phyloP scores from a whole-genome alignment of 805 yeast species.

The Saccharomycopsis schoenii region DNA sequence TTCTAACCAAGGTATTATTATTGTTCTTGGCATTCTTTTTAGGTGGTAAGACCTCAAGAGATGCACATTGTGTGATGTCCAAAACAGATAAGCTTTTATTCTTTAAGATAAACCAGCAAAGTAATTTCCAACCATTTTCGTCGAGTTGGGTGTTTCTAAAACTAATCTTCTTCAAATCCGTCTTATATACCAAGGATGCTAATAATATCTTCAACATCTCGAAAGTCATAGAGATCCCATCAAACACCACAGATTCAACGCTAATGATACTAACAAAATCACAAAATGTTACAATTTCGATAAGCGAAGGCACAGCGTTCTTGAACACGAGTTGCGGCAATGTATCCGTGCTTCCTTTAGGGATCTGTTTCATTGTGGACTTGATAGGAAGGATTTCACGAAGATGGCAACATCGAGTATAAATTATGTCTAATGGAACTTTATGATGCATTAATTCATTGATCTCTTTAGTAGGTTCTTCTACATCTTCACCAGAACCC shows the following conservation, averaged over 20 bases:
- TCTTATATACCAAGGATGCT: constrained; percentile 27
- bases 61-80: constrained; percentile 51
- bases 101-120: constrained; percentile 69
- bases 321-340: constrained; percentile 59
- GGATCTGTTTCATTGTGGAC: constrained; percentile 74
- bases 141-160: constrained; percentile 72
- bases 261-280: constrained; percentile 87
- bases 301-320: constrained; percentile 83
- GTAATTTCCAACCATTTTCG: constrained; percentile 66
- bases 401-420: constrained; percentile 87
- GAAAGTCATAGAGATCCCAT: constrained; percentile 63
- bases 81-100: constrained; percentile 46
- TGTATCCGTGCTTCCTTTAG: constrained; percentile 69
- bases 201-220: constrained; percentile 58
- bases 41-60: constrained; percentile 23
- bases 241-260: constrained; percentile 61
- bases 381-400: constrained; percentile 90
- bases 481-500: constrained; percentile 23
- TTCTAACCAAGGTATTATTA: constrained; percentile 23
- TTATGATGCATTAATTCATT: constrained; percentile 10
- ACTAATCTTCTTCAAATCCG: constrained; percentile 60
- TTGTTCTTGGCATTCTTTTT: neutral
- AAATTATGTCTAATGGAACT: constrained; percentile 51
- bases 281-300: constrained; percentile 79
- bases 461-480: constrained; percentile 7